These are phyloP conservation scores for Peronospora farinosa DNA, from an alignment of 352 stramenopile species.

Conservation along the genomic window DNA sequence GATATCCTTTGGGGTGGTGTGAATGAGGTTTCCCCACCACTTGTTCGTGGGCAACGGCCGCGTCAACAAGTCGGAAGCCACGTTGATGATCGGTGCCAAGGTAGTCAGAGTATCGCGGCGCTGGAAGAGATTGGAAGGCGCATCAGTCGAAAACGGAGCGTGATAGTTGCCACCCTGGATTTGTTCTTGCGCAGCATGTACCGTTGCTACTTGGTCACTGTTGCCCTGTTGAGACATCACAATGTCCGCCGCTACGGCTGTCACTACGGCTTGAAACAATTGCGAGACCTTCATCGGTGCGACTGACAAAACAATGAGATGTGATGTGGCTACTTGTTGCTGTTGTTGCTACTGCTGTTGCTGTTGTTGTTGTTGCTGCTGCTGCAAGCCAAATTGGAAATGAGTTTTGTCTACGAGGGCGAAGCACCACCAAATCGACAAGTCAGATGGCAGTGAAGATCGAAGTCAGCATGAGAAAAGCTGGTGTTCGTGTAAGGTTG, in stretches of 20 bases:
- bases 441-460: constrained; percentile 6
- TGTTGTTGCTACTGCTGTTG: constrained; percentile 12
- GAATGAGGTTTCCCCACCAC: constrained; percentile 81
- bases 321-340: constrained; percentile 4
- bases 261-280: constrained; percentile 19
- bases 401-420: constrained; percentile 14
- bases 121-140: constrained; percentile 48
- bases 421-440: constrained; percentile 9
- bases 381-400: constrained; percentile 24
- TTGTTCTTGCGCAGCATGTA: constrained; percentile 13
- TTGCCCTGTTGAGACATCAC: constrained; percentile 19
- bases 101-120: constrained; percentile 41
- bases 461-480: constrained; percentile 5
- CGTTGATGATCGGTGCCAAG: constrained; percentile 61
- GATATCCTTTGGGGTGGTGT: constrained; percentile 39
- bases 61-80: constrained; percentile 41
- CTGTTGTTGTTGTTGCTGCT: constrained; percentile 11
- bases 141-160: constrained; percentile 44
- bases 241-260: constrained; percentile 12
- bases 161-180: constrained; percentile 18
- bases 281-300: constrained; percentile 27
- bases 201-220: constrained; percentile 21
- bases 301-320: constrained; percentile 1
- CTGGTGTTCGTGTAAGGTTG: not conserved
- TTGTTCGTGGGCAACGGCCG: constrained; percentile 73